Conservation (phyloP, 129 eudicot species). For the Tanacetum coccineum region DNA sequence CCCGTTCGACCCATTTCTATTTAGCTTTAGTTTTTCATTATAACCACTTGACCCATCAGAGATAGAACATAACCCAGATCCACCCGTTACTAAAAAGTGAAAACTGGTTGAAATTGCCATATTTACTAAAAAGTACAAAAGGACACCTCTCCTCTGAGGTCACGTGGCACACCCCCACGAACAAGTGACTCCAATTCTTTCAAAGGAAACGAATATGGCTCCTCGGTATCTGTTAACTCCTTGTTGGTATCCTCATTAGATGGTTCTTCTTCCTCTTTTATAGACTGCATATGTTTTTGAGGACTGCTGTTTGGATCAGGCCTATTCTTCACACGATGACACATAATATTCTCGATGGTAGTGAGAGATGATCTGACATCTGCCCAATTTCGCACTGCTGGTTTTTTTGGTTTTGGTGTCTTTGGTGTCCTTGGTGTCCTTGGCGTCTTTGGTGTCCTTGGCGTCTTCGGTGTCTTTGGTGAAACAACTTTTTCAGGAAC, state of each 20-base stretch:
- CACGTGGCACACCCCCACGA: constrained; percentile 87
- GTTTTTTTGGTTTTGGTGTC: constrained; percentile 29
- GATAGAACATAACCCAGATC: background rate
- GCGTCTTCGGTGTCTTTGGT: no score
- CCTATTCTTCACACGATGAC: constrained; percentile 50
- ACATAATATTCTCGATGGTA: constrained; percentile 59
- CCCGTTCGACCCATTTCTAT: background rate
- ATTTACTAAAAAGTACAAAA: background rate
- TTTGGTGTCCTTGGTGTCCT: constrained; percentile 13
- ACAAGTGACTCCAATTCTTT: constrained; percentile 81
- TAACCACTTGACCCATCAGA: background rate
- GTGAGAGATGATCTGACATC: constrained; percentile 62
- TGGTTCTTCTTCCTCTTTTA: constrained; percentile 33
- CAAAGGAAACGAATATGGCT: constrained; percentile 40
- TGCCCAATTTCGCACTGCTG: constrained; percentile 56
- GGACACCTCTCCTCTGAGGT: constrained; percentile 90
- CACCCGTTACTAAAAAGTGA: background rate
- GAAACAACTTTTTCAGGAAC: no score
- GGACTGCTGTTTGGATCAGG: constrained; percentile 3
- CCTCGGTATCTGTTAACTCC: constrained; percentile 26
- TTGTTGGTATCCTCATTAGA: constrained; percentile 36
- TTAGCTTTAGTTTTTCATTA: constrained; percentile 4
- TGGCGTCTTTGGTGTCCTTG: no score
- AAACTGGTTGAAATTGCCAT: background rate
- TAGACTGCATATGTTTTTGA: constrained; percentile 31